A percentile compares a stretch with the other conserved stretches of the same genome.
phyloP scores from a whole-genome alignment of 768 basidiomycete genomes.

The Baorangia bicolor region DNA sequence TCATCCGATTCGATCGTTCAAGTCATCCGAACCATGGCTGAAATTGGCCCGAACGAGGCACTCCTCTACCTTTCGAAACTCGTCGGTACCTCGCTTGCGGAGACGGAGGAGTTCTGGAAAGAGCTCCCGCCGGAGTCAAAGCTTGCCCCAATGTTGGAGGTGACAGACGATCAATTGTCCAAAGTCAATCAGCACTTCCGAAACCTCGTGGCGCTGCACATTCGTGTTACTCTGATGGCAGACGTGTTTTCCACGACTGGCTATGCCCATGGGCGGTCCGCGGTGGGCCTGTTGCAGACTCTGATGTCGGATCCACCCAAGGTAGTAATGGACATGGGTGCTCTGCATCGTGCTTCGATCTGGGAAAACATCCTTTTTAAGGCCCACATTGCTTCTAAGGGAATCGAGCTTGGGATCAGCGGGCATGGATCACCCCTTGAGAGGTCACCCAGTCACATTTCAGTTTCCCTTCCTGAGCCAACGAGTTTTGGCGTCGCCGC shows the following conservation, averaged over 20 bases:
- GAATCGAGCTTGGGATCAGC: slow-evolving; percentile 49
- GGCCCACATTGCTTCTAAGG: slow-evolving; percentile 50
- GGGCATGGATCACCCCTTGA: slow-evolving; percentile 46
- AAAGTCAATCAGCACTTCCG: slow-evolving; percentile 67
- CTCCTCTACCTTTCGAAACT: slow-evolving; percentile 67
- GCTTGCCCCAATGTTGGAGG: slow-evolving; percentile 61
- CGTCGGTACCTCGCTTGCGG: slow-evolving; percentile 65
- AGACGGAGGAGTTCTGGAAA: slow-evolving; percentile 74
- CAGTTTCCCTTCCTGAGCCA: slow-evolving; percentile 40
- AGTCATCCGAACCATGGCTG: slow-evolving; percentile 85
- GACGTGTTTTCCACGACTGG: slow-evolving; percentile 85
- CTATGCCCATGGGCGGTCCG: slow-evolving; percentile 76
- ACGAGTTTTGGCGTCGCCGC: slow-evolving; percentile 33
- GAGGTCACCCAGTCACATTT: slow-evolving; percentile 46
- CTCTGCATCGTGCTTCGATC: slow-evolving; percentile 75
- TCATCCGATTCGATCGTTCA: slow-evolving; percentile 86
- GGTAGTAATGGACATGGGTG: slow-evolving; percentile 70
- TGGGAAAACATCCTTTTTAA: slow-evolving; percentile 88
- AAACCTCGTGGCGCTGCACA: slow-evolving; percentile 69
- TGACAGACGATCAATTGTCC: slow-evolving; percentile 44
- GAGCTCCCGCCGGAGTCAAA: slow-evolving; percentile 53
- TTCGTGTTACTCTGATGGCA: slow-evolving; percentile 77
- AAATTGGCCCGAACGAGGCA: slow-evolving; percentile 78
- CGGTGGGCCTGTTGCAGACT: slow-evolving; percentile 71
- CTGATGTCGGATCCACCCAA: slow-evolving; percentile 64